Percentiles rank a stretch among this genome's conserved stretches.
These are phyloP conservation scores for Datisca glomerata DNA, from an alignment of 306 rosid species.

Conservation along the genomic window DNA sequence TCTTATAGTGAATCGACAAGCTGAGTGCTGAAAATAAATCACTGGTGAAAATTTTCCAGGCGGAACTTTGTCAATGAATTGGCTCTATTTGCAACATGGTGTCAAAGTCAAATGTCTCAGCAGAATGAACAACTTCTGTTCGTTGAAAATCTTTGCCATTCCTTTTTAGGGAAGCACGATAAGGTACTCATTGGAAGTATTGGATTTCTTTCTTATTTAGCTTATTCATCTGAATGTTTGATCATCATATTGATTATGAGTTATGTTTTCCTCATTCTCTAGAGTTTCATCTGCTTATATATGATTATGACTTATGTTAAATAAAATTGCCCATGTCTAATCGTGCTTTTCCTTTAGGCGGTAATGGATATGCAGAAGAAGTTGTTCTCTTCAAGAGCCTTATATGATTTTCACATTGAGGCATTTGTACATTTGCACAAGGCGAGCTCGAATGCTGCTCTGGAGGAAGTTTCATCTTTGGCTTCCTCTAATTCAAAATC, in stretches of 20 bases:
- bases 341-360: constrained; percentile 29
- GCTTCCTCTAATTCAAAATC: constrained; percentile 50
- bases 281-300: background rate
- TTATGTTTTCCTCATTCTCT: background rate
- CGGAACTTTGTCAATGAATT: constrained; percentile 50
- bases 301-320: no score
- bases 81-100: constrained; percentile 68
- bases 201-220: background rate
- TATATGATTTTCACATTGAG: constrained; percentile 60
- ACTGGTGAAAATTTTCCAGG: constrained; percentile 61
- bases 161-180: constrained; percentile 53
- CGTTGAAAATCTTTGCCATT: constrained; percentile 55
- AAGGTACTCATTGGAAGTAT: constrained; percentile 29
- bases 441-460: constrained; percentile 59
- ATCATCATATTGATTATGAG: background rate
- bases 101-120: constrained; percentile 39
- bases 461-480: constrained; percentile 59
- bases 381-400: constrained; percentile 42
- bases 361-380: constrained; percentile 49
- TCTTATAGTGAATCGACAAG: no score
- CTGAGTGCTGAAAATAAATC: constrained; percentile 53
- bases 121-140: constrained; percentile 73
- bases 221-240: background rate
- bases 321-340: no score
- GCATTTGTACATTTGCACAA: constrained; percentile 78